phyloP scores from a whole-genome alignment of 345 rosid species.

The Mercurialis annua region DNA sequence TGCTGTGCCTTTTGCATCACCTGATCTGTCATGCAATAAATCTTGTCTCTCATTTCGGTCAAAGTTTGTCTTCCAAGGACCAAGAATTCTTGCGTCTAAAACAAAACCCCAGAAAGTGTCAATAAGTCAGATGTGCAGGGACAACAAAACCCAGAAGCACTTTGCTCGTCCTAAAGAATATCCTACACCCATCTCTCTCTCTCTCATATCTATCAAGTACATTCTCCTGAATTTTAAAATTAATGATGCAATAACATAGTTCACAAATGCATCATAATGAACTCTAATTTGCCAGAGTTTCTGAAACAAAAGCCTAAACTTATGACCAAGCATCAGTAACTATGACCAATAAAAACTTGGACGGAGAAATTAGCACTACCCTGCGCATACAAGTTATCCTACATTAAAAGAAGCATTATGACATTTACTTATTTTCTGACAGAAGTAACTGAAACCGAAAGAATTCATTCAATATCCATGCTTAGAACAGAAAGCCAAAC shows the following conservation, averaged over 20 bases:
- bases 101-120: slow-evolving; percentile 9
- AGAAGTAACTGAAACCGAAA: not conserved
- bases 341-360: too few species aligned
- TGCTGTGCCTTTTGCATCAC: slow-evolving; percentile 66
- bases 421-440: not conserved
- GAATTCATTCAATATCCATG: not conserved
- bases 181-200: too few species aligned
- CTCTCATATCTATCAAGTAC: not conserved
- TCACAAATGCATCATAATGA: too few species aligned
- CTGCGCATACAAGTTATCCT: too few species aligned
- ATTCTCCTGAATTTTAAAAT: too few species aligned
- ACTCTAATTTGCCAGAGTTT: too few species aligned
- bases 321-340: too few species aligned
- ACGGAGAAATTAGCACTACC: too few species aligned
- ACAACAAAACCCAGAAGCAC: not conserved
- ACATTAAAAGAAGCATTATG: not conserved
- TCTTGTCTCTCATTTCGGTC: slow-evolving; percentile 74
- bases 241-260: too few species aligned
- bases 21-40: slow-evolving; percentile 68
- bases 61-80: slow-evolving; percentile 67
- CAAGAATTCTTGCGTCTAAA: slow-evolving; percentile 78
- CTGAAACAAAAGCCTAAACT: too few species aligned
- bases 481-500: slow-evolving; percentile 29
- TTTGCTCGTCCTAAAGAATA: not conserved
- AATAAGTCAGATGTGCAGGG: slow-evolving; percentile 5